A percentile compares a stretch with the other conserved stretches of the same genome.
phyloP scores from a whole-genome alignment of 805 yeast species.

The Candida tibetensis region DNA sequence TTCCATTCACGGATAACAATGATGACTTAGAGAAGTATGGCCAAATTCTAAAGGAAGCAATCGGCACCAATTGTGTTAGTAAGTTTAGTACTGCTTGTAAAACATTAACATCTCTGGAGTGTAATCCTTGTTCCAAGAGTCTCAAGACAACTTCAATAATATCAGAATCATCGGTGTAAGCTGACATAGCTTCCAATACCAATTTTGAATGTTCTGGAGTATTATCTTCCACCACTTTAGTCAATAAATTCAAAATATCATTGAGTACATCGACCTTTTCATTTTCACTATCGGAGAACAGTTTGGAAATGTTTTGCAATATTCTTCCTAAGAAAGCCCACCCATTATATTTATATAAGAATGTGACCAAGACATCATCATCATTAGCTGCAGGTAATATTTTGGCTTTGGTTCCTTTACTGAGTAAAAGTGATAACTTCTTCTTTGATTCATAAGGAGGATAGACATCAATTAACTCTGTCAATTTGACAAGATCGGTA shows the following conservation, averaged over 20 bases:
- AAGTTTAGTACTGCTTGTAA: slow-evolving; percentile 48
- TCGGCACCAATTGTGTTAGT: slow-evolving; percentile 44
- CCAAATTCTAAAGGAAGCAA: slow-evolving; percentile 73
- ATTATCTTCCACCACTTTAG: slow-evolving; percentile 43
- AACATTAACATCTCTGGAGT: slow-evolving; percentile 47
- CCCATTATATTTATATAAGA: slow-evolving; percentile 74
- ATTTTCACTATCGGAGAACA: slow-evolving; percentile 33
- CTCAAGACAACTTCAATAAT: slow-evolving; percentile 59
- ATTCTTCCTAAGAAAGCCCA: slow-evolving; percentile 85
- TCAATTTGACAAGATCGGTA: slow-evolving; percentile 51
- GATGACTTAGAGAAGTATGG: slow-evolving; percentile 67
- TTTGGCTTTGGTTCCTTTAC: slow-evolving; percentile 64
- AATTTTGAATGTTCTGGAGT: slow-evolving; percentile 25
- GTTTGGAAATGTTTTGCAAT: slow-evolving; percentile 56
- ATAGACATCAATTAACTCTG: slow-evolving; percentile 45
- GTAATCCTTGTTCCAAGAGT: slow-evolving; percentile 67
- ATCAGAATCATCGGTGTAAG: slow-evolving; percentile 55
- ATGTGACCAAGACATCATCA: slow-evolving; percentile 50
- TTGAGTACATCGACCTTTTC: slow-evolving; percentile 41
- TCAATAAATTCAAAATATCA: slow-evolving; percentile 51
- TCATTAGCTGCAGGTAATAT: slow-evolving; percentile 50
- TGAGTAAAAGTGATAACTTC: slow-evolving; percentile 44
- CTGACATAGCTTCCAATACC: slow-evolving; percentile 41
- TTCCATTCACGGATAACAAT: slow-evolving; percentile 55
- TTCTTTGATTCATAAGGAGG: slow-evolving; percentile 56